These are phyloP conservation scores for Strombidium stylifer DNA, from an alignment of 73 alveolate species.

Conservation along the genomic window DNA sequence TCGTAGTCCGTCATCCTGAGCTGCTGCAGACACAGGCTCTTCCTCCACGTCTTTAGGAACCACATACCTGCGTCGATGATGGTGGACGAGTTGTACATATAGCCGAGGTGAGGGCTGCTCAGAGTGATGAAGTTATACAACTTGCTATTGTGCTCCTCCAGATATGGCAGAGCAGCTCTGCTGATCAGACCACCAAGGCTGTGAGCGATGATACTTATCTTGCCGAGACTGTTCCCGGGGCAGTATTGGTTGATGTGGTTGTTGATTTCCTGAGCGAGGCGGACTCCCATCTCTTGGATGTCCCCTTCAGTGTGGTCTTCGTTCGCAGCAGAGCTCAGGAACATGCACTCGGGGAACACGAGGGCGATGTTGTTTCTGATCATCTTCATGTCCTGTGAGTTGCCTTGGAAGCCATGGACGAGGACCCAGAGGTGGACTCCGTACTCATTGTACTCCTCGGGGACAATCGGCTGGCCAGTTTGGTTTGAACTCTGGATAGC, in stretches of 20 bases:
- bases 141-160: conserved; percentile 86
- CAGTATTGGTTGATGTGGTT: conserved; percentile 86
- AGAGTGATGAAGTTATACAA: conserved; percentile 90
- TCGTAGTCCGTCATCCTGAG: conserved; percentile 92
- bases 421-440: conserved; percentile 95
- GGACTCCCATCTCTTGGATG: conserved; percentile 94
- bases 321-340: conserved; percentile 89
- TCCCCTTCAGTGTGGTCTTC: conserved; percentile 96
- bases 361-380: conserved; percentile 89
- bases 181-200: conserved; percentile 84
- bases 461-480: conserved; percentile 33
- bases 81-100: conserved; percentile 84
- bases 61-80: conserved; percentile 97
- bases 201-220: conserved; percentile 56
- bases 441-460: conserved; percentile 52
- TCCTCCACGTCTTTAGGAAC: conserved; percentile 92
- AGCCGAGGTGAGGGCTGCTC: conserved; percentile 95
- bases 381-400: conserved; percentile 93
- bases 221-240: conserved; percentile 61
- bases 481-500: not conserved
- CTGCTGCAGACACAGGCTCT: conserved; percentile 81
- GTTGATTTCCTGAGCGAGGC: conserved; percentile 87
- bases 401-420: conserved; percentile 99
- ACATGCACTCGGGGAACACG: conserved; percentile 92
- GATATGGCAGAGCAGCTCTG: conserved; percentile 90